Evolutionary conservation across 2,329 filamentous ascomycete genomes (phyloP).

Genomic region (Bipolaris cookei): DNA sequence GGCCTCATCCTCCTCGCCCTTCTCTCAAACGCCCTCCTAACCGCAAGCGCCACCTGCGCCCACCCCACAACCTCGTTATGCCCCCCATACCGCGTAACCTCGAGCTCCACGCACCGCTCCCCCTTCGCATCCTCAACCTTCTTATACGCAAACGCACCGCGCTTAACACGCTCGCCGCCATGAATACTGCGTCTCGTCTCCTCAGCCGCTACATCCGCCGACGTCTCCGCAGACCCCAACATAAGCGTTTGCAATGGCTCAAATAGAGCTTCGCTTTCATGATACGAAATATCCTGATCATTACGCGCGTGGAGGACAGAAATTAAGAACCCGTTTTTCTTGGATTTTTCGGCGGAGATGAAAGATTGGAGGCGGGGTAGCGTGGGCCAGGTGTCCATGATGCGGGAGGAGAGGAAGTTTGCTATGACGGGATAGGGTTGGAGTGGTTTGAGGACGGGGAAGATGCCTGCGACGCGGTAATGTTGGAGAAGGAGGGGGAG

Average conservation of each 20-base stretch:
- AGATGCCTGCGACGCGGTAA: conserved; percentile 77
- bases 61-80: conserved; percentile 74
- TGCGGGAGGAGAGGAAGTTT: conserved; percentile 63
- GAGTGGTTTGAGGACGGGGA: conserved; percentile 81
- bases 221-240: conserved; percentile 33
- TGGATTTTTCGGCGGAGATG: conserved; percentile 3
- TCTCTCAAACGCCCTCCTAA: conserved; percentile 69
- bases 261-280: conserved; percentile 59
- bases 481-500: conserved; percentile 74
- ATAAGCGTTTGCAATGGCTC: conserved; percentile 33
- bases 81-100: conserved; percentile 54
- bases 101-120: conserved; percentile 48
- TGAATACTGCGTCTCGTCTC: conserved; percentile 43
- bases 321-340: conserved; percentile 44
- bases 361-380: conserved; percentile 67
- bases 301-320: conserved; percentile 79
- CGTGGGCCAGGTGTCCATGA: conserved; percentile 85
- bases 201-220: conserved; percentile 15
- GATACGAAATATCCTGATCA: conserved; percentile 82
- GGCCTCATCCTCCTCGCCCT: conserved; percentile 39
- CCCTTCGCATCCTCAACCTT: conserved; percentile 38
- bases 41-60: conserved; percentile 67
- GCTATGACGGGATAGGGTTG: conserved; percentile 69
- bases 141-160: conserved; percentile 47
- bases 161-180: conserved; percentile 39